Evolutionary conservation across 257 asterid species (phyloP).

Genomic region (Plantago ovata): DNA sequence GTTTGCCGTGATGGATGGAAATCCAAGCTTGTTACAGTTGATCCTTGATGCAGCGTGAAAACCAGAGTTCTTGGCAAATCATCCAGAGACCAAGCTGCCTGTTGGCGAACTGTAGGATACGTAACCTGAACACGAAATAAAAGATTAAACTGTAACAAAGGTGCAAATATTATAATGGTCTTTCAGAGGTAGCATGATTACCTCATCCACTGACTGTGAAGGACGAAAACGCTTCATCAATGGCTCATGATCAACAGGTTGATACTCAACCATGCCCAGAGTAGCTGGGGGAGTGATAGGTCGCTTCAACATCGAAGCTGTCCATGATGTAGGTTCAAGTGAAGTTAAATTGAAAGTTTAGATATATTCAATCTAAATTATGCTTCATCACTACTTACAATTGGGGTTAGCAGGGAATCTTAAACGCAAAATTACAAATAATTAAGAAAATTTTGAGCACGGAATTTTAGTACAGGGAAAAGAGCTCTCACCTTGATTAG

Average conservation of each 20-base stretch:
- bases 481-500: constrained; percentile 67
- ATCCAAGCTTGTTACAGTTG: constrained; percentile 80
- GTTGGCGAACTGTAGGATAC: constrained; percentile 84
- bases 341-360: background rate
- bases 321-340: constrained; percentile 5
- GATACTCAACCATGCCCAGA: constrained; percentile 86
- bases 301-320: constrained; percentile 85
- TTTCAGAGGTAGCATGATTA: constrained; percentile 27
- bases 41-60: constrained; percentile 82
- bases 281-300: constrained; percentile 93
- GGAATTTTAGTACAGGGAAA: background rate
- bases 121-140: constrained; percentile 57
- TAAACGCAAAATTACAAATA: background rate
- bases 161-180: constrained; percentile 3
- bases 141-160: constrained; percentile 17
- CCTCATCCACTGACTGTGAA: constrained; percentile 94
- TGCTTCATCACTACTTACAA: background rate
- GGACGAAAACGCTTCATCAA: constrained; percentile 88
- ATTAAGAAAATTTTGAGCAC: constrained; percentile 16
- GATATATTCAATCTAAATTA: background rate
- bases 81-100: constrained; percentile 71
- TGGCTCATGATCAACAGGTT: constrained; percentile 82
- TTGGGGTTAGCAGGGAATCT: background rate
- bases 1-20: constrained; percentile 85
- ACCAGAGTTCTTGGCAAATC: constrained; percentile 93